These are phyloP conservation scores for Viola pubescens DNA, from an alignment of 441 rosid genomes.

Conservation along the genomic window DNA sequence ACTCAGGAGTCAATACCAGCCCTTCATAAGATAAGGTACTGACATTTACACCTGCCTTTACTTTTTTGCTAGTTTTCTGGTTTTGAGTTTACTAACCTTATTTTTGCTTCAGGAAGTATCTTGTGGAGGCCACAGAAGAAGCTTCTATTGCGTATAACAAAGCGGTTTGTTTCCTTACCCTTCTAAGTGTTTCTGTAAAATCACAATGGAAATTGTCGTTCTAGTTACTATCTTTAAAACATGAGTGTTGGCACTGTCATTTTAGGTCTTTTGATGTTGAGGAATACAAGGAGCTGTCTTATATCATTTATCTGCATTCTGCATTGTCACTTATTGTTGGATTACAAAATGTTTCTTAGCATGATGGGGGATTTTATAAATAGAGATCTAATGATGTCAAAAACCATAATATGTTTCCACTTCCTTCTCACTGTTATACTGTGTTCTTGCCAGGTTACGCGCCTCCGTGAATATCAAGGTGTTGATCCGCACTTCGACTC, in stretches of 20 bases:
- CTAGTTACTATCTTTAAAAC: too few species aligned
- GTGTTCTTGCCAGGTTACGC: conserved; percentile 51
- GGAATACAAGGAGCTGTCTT: too few species aligned
- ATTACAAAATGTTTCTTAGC: neutral
- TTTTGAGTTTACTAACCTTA: neutral
- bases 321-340: neutral
- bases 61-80: neutral
- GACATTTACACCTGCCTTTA: neutral
- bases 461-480: conserved; percentile 91
- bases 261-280: too few species aligned
- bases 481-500: conserved; percentile 91
- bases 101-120: conserved; percentile 55
- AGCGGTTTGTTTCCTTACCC: conserved; percentile 55
- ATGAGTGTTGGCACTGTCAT: too few species aligned
- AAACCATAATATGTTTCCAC: neutral
- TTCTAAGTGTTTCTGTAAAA: neutral
- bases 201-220: too few species aligned
- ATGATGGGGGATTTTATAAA: neutral
- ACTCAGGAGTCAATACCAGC: conserved; percentile 89
- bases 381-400: neutral
- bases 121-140: conserved; percentile 88
- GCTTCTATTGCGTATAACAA: conserved; percentile 88
- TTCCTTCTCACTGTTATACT: neutral
- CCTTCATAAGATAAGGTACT: conserved; percentile 76
- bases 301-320: neutral